phyloP scores from a whole-genome alignment of 371 early-diverging fungal genomes.

The Enterospora canceri region DNA sequence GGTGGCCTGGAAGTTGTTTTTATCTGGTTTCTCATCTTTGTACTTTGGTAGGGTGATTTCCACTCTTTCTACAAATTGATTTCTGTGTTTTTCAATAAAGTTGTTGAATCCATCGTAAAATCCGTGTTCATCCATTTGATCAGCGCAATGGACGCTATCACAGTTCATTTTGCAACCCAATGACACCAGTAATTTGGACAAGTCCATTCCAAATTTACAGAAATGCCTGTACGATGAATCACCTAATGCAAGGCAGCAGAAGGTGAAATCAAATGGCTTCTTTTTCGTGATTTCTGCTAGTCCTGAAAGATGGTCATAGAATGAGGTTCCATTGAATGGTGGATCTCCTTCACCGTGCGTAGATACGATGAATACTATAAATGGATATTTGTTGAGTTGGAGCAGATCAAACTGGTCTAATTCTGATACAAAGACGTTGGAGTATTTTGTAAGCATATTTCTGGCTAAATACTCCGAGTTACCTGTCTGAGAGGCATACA shows the following conservation, averaged over 20 bases:
- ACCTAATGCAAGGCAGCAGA: slow-evolving; percentile 54
- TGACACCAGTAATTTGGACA: slow-evolving; percentile 69
- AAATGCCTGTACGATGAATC: slow-evolving; percentile 58
- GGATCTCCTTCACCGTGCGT: slow-evolving; percentile 54
- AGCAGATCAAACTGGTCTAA: slow-evolving; percentile 25
- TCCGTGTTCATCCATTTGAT: slow-evolving; percentile 86
- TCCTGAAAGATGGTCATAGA: slow-evolving; percentile 39
- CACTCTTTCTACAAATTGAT: not conserved
- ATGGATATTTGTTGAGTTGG: slow-evolving; percentile 8
- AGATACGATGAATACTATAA: slow-evolving; percentile 51
- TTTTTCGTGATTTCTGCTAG: not conserved
- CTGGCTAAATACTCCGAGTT: slow-evolving; percentile 32
- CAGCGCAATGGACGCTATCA: slow-evolving; percentile 71
- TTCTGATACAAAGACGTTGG: not conserved
- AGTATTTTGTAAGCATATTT: slow-evolving; percentile 14
- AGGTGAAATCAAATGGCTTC: slow-evolving; percentile 31
- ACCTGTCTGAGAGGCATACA: slow-evolving; percentile 51
- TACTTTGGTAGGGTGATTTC: not conserved
- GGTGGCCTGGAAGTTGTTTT: not conserved
- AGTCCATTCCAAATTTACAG: slow-evolving; percentile 81
- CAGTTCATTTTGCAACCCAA: slow-evolving; percentile 67
- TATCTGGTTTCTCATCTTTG: not conserved
- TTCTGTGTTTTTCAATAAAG: not conserved
- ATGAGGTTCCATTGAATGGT: slow-evolving; percentile 35
- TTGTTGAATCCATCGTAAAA: slow-evolving; percentile 49